Evolutionary conservation across 495 filamentous ascomycete species (phyloP), one percentile per base, ranked within the genome.

Genomic region (Cercophora newfieldiana): DNA sequence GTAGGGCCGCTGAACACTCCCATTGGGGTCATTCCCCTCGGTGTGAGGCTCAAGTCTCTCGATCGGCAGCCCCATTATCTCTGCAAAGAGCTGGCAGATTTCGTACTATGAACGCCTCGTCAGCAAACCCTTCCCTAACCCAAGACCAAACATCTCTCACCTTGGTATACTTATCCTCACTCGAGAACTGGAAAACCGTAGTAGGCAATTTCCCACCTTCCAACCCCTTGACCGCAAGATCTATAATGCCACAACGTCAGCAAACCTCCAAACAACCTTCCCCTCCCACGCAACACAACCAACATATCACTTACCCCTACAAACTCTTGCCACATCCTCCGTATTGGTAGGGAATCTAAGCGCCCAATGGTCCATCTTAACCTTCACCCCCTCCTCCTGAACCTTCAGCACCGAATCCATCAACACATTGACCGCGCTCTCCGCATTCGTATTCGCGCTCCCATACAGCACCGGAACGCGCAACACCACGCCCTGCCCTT

Each of bases 401-500:
- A 85, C 85, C 71, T 90, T 86, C 83, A 84, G 87, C 6, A 97
- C 83, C 5, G 83, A 75, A 51, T 94, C 90, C 72, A 97, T 82
- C 55, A 97, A 80, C 4, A 87, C 81, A 74, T 97, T 96, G 26
- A 97, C 85, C 0, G 94, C 92, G 68, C 91, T 95, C 79, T 97
- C 93, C 0, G 78, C 79, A 0, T 87, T 86, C 16, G 83, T 77
- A 47, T 86, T 79, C 10, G 83, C 85, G 24, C 83, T 73, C 14
- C 94, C 94, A 72, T 97, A 97, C 28, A 97, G 78, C 22, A 97
- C 88, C 0, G 94, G 93, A n/a, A 97, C 91, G 5, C 94, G 83
- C 50, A 97, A 79, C 21, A 95, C 88, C 0, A 95, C 80, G 0
- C 86, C 90, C 21, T 87, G 72, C 0, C 82, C 82, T n/a, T 72